These are phyloP conservation scores for Sequoiadendron giganteum DNA, from an alignment of 75 land plant species.

Conservation along the genomic window DNA sequence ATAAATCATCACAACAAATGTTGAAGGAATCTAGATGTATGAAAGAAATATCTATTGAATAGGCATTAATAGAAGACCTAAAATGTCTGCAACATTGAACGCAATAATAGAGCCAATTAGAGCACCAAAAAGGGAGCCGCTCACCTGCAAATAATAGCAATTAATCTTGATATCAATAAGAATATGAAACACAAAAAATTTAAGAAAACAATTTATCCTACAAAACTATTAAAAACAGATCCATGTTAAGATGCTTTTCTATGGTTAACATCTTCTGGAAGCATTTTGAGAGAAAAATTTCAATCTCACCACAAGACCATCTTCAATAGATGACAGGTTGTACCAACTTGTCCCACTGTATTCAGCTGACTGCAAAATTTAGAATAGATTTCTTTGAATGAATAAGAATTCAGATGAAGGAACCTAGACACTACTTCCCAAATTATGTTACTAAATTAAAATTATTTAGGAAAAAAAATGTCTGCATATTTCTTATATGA, in stretches of 20 bases:
- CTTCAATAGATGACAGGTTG: slow-evolving; percentile 51
- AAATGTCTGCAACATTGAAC: slow-evolving; percentile 75
- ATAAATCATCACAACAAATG: not conserved
- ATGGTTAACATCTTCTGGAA: not conserved
- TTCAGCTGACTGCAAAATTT: slow-evolving; percentile 56
- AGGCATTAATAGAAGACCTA: slow-evolving; percentile 43
- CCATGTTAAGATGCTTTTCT: not conserved
- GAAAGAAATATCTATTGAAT: not conserved
- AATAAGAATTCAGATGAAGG: not conserved
- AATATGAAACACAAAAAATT: not conserved
- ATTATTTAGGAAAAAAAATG: not conserved
- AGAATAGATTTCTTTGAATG: not conserved
- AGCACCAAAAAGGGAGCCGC: slow-evolving; percentile 95
- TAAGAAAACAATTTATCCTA: not conserved
- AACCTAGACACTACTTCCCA: not conserved
- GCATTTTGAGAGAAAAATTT: not conserved
- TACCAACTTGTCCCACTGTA: slow-evolving; percentile 76
- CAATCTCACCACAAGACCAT: slow-evolving; percentile 70
- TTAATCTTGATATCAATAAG: slow-evolving; percentile 7
- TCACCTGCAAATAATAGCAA: slow-evolving; percentile 52
- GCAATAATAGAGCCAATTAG: slow-evolving; percentile 88
- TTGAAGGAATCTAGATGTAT: not conserved
- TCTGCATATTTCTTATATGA: not conserved
- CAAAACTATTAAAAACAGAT: not conserved
- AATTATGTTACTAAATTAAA: not conserved